These are phyloP conservation scores for Rosa hybrid DNA, from an alignment of 331 rosid species.

Conservation along the genomic window DNA sequence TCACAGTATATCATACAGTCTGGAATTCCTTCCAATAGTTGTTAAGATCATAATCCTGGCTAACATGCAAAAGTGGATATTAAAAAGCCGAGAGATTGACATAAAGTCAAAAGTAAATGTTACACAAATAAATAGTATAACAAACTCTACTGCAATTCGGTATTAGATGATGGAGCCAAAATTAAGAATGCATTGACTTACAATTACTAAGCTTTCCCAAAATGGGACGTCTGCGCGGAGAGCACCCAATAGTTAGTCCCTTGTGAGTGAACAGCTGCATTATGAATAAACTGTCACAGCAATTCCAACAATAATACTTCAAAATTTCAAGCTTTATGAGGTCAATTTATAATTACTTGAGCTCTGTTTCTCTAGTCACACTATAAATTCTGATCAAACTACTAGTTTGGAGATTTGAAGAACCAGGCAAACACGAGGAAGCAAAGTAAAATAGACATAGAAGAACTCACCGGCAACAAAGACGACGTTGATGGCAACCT, in stretches of 20 bases:
- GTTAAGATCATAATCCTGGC: background rate
- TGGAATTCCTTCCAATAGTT: background rate
- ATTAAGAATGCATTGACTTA: conserved; percentile 34
- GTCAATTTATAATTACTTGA: background rate
- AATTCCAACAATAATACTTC: background rate
- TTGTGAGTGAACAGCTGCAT: conserved; percentile 48
- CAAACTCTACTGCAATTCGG: too few species aligned
- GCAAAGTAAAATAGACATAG: background rate
- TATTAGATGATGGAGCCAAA: too few species aligned
- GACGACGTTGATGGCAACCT: conserved; percentile 8
- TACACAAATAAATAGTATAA: too few species aligned
- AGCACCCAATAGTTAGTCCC: conserved; percentile 33
- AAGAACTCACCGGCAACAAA: background rate
- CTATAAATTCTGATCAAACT: background rate
- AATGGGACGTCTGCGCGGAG: conserved; percentile 23
- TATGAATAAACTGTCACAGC: background rate
- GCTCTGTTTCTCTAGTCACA: background rate
- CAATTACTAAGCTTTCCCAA: conserved; percentile 27
- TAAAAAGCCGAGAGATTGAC: background rate
- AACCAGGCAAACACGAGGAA: too few species aligned
- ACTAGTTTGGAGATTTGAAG: background rate
- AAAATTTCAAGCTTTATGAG: background rate
- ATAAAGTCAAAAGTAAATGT: background rate
- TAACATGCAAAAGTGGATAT: background rate
- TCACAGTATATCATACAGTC: background rate